phyloP scores from a whole-genome alignment of 805 yeast genomes.

The Kluyveromyces starmeri region DNA sequence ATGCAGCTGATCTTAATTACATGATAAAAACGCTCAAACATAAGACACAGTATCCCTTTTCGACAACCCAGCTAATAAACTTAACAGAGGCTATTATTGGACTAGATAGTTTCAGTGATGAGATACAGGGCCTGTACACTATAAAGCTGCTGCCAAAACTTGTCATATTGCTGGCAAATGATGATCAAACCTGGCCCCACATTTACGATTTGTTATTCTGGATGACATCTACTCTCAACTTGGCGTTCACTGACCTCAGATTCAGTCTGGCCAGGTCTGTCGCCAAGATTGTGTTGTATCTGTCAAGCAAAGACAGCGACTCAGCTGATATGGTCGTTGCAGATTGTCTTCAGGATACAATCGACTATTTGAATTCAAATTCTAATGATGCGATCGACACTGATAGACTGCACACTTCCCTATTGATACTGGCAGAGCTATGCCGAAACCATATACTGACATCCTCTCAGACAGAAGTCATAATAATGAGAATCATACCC shows the following conservation, averaged over 20 bases:
- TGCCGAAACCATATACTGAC: slow-evolving; percentile 14
- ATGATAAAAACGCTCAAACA: slow-evolving; percentile 2
- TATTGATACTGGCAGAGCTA: slow-evolving; percentile 31
- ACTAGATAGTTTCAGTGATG: slow-evolving; percentile 13
- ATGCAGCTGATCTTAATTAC: slow-evolving; percentile 12
- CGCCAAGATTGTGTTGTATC: slow-evolving; percentile 35
- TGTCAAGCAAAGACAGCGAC: slow-evolving; percentile 25
- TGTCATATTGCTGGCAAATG: slow-evolving; percentile 13
- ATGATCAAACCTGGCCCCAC: slow-evolving; percentile 27
- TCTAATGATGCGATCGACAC: slow-evolving; percentile 19
- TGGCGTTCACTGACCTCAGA: slow-evolving; percentile 48
- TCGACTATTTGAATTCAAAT: slow-evolving; percentile 6
- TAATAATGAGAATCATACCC: slow-evolving; percentile 30
- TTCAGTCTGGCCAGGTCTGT: slow-evolving; percentile 60
- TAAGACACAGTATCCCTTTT: neutral
- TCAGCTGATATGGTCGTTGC: slow-evolving; percentile 19
- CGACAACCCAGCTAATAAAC: slow-evolving; percentile 21
- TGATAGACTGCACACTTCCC: slow-evolving; percentile 27
- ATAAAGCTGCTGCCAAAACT: slow-evolving; percentile 21
- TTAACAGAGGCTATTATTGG: slow-evolving; percentile 34
- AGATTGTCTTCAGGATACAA: slow-evolving; percentile 23
- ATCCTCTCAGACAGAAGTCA: slow-evolving; percentile 6
- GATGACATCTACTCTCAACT: slow-evolving; percentile 37
- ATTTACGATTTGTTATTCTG: slow-evolving; percentile 44
- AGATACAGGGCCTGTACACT: slow-evolving; percentile 3